phyloP scores from a whole-genome alignment of 2,329 filamentous ascomycete genomes.

The Herpotrichia juniperi region DNA sequence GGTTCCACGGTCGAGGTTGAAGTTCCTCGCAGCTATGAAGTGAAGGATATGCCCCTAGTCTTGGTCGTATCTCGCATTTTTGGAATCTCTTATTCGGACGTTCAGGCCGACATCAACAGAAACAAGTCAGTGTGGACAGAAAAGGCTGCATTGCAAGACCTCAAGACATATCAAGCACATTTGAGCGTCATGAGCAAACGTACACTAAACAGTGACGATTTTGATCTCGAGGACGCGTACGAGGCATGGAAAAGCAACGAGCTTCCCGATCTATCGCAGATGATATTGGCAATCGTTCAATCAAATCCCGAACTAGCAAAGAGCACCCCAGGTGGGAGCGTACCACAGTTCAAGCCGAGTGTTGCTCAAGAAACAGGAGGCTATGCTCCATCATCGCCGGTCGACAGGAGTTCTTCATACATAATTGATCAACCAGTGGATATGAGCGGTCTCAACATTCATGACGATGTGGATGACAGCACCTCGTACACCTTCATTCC shows the following conservation, averaged over 20 bases:
- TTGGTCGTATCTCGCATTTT: slow-evolving; percentile 88
- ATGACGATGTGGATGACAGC: slow-evolving; percentile 58
- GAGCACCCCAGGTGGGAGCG: slow-evolving; percentile 65
- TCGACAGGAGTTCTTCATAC: slow-evolving; percentile 57
- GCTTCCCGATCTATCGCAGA: slow-evolving; percentile 82
- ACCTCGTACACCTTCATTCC: slow-evolving; percentile 88
- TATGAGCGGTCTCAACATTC: slow-evolving; percentile 69
- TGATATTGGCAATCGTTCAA: slow-evolving; percentile 90
- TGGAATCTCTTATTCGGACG: slow-evolving; percentile 75
- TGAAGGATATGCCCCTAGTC: slow-evolving; percentile 96
- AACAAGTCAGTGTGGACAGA: slow-evolving; percentile 87
- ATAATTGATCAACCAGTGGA: slow-evolving; percentile 72
- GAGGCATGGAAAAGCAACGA: slow-evolving; percentile 92
- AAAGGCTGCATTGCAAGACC: slow-evolving; percentile 84
- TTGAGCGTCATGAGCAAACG: slow-evolving; percentile 79
- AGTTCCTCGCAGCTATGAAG: slow-evolving; percentile 84
- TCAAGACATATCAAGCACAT: slow-evolving; percentile 92
- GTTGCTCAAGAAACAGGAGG: slow-evolving; percentile 49
- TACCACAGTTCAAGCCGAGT: slow-evolving; percentile 62
- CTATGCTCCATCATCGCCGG: slow-evolving; percentile 53
- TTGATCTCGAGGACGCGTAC: slow-evolving; percentile 87
- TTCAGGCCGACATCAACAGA: slow-evolving; percentile 85
- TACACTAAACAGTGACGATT: slow-evolving; percentile 82
- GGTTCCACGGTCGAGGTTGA: slow-evolving; percentile 78
- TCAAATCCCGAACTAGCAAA: slow-evolving; percentile 86